Percentiles rank a stretch among this genome's conserved stretches.
phyloP scores from a whole-genome alignment of 192 early-diverging fungal species.

The Entomortierella lignicola region DNA sequence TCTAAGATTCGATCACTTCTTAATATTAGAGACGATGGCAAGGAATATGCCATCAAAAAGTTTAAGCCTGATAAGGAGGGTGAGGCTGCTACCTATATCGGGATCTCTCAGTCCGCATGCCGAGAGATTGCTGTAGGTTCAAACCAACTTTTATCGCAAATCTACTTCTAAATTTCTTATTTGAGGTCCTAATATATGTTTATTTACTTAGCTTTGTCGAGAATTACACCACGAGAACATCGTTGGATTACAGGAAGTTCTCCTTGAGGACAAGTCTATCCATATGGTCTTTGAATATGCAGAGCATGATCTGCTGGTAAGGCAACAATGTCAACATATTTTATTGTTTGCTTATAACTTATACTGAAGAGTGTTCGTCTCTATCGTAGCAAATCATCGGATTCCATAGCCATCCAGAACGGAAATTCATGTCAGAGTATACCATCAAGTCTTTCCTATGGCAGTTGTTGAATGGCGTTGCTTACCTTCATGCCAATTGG shows the following conservation, averaged over 20 bases:
- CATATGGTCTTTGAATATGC: constrained; percentile 98
- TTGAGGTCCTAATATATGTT: not conserved
- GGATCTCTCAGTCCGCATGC: constrained; percentile 94
- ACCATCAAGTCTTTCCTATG: constrained; percentile 89
- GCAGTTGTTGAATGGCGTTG: constrained; percentile 91
- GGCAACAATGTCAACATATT: not conserved
- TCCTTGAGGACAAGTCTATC: constrained; percentile 93
- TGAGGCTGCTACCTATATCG: constrained; percentile 75
- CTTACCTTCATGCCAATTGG: constrained; percentile 87
- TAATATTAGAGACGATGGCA: constrained; percentile 42
- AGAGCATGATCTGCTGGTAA: constrained; percentile 90
- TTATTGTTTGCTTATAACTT: not conserved
- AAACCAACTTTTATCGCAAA: not conserved
- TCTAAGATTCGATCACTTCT: too few species aligned
- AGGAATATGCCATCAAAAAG: constrained; percentile 95
- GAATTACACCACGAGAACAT: constrained; percentile 93
- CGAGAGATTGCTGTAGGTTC: constrained; percentile 87
- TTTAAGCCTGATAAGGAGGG: constrained; percentile 97
- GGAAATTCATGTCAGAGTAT: constrained; percentile 84
- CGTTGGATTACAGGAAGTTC: constrained; percentile 86
- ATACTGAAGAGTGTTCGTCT: not conserved
- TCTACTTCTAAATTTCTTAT: not conserved
- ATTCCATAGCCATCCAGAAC: constrained; percentile 82
- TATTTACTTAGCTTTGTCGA: constrained; percentile 75
- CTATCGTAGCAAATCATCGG: constrained; percentile 85